Percentiles rank a stretch among this genome's conserved stretches.
Conservation (phyloP, 371 early-diverging fungal species). For the Zychaea mexicana region DNA sequence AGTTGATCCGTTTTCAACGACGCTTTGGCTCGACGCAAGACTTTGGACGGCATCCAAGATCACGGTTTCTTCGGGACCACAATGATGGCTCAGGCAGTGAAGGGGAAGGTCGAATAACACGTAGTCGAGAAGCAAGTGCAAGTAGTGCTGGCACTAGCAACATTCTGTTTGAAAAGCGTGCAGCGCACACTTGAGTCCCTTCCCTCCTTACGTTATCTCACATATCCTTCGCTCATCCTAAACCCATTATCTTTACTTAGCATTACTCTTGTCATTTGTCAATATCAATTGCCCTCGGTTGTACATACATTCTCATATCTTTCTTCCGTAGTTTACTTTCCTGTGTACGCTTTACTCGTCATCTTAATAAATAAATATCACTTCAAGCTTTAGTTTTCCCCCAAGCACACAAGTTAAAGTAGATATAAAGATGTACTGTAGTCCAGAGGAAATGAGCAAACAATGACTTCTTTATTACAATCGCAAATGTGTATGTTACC, state of each 20-base stretch:
- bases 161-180: constrained; percentile 5
- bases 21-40: constrained; percentile 16
- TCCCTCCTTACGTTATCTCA: not conserved
- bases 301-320: not conserved
- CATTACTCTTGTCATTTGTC: not conserved
- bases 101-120: constrained; percentile 14
- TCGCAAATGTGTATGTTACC: no score
- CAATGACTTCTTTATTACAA: not conserved
- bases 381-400: no score
- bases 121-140: constrained; percentile 18
- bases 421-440: not conserved
- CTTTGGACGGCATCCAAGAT: not conserved
- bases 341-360: no score
- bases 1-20: constrained; percentile 46
- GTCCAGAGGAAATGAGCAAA: not conserved
- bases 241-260: not conserved
- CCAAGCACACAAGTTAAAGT: no score
- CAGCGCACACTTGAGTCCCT: not conserved
- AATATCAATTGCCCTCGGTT: not conserved
- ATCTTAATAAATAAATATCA: no score
- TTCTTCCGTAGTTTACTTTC: not conserved
- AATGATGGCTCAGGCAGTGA: constrained; percentile 3
- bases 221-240: not conserved
- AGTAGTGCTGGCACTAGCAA: not conserved
- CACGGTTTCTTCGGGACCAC: not conserved